Evolutionary conservation across 805 yeast species (phyloP).

Genomic region (Pichia scutulata): DNA sequence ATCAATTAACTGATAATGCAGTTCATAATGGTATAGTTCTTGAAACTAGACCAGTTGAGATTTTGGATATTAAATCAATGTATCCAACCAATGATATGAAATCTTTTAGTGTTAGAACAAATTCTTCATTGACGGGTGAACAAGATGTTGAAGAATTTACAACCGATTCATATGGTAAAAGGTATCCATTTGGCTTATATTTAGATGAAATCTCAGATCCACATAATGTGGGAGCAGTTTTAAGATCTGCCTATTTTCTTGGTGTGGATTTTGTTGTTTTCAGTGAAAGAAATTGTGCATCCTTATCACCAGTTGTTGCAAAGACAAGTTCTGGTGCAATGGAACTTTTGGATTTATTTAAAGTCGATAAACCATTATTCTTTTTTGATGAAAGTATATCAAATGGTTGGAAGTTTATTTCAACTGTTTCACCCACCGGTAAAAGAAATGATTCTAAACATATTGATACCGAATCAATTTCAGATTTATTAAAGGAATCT

Average conservation of each 20-base stretch:
- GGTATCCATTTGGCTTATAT: conserved; percentile 61
- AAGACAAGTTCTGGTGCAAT: conserved; percentile 83
- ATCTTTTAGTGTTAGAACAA: conserved; percentile 1
- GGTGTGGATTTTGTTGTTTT: conserved; percentile 76
- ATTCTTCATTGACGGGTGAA: neutral
- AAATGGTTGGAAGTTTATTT: conserved; percentile 66
- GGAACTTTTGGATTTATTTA: conserved; percentile 60
- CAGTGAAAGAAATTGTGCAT: conserved; percentile 65
- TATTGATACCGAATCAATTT: conserved; percentile 30
- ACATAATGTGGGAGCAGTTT: conserved; percentile 77
- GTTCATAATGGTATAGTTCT: conserved; percentile 78
- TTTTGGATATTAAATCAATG: conserved; percentile 9
- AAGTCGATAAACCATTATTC: conserved; percentile 47
- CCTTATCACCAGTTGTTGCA: conserved; percentile 66
- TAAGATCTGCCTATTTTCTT: conserved; percentile 70
- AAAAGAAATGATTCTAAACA: conserved; percentile 12
- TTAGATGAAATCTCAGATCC: conserved; percentile 81
- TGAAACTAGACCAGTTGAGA: conserved; percentile 49
- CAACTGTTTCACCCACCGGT: conserved; percentile 42
- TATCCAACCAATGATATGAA: neutral
- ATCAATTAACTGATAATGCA: conserved; percentile 53
- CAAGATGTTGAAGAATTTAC: neutral
- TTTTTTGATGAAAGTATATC: conserved; percentile 50
- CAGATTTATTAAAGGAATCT: conserved; percentile 33
- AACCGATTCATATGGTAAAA: conserved; percentile 15